Evolutionary conservation across 176 grass and related monocot genomes (phyloP).

Genomic region (Pontederia paniculata): DNA sequence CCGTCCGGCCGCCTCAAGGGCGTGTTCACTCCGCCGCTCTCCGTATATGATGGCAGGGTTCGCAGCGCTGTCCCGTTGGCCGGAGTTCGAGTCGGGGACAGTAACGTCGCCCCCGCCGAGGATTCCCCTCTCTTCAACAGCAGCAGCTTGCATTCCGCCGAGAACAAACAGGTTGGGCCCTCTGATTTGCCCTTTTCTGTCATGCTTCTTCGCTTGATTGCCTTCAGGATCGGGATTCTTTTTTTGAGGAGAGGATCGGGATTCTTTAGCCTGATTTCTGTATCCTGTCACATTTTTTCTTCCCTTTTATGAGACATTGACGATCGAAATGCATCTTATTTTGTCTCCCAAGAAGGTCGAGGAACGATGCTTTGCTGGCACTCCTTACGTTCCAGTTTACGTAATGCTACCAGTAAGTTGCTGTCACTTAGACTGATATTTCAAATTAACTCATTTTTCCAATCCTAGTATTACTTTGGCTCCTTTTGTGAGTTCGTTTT

Average conservation of each 20-base stretch:
- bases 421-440: neutral
- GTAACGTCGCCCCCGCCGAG: slow-evolving; percentile 16
- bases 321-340: slow-evolving; percentile 9
- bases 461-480: neutral
- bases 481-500: neutral
- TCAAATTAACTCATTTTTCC: too few species aligned
- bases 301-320: too few species aligned
- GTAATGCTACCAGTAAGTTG: slow-evolving; percentile 72
- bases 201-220: neutral
- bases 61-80: slow-evolving; percentile 10
- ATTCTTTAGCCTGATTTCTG: neutral
- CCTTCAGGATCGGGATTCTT: neutral
- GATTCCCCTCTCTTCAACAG: slow-evolving; percentile 27
- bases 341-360: slow-evolving; percentile 24
- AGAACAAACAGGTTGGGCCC: slow-evolving; percentile 30
- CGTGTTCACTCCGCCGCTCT: slow-evolving; percentile 8
- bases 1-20: slow-evolving; percentile 14
- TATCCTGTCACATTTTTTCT: too few species aligned
- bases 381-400: slow-evolving; percentile 67
- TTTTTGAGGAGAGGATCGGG: neutral
- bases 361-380: slow-evolving; percentile 61
- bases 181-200: neutral
- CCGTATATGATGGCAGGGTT: slow-evolving; percentile 6
- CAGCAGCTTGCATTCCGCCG: slow-evolving; percentile 25
- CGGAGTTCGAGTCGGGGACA: slow-evolving; percentile 8